These are phyloP conservation scores for Coemansia sp. DNA, from an alignment of 192 early-diverging fungal genomes.

Conservation along the genomic window DNA sequence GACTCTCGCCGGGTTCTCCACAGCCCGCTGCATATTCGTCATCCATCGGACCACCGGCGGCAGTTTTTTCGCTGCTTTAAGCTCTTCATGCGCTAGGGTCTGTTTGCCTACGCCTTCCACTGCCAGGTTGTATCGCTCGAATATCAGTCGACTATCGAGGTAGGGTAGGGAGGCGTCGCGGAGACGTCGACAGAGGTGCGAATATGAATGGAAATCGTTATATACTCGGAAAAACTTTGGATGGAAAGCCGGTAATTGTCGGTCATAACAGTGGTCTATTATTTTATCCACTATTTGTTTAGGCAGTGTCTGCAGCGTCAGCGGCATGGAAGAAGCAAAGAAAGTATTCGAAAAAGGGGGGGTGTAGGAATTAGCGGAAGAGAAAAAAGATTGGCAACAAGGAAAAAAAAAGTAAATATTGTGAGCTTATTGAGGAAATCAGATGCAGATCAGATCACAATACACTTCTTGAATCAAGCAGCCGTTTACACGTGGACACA, in stretches of 20 bases:
- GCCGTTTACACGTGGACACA: not conserved
- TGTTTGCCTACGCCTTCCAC: conserved; percentile 19
- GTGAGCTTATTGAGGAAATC: not conserved
- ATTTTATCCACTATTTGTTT: conserved; percentile 34
- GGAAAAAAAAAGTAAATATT: not conserved
- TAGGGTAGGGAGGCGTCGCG: conserved; percentile 20
- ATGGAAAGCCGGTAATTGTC: conserved; percentile 11
- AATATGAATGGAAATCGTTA: conserved; percentile 13
- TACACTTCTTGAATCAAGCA: not conserved
- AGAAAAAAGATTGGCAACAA: not conserved
- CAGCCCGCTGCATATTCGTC: conserved; percentile 16
- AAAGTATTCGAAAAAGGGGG: not conserved
- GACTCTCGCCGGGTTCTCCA: not conserved
- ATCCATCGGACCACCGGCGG: conserved; percentile 22
- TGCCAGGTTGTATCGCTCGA: conserved; percentile 38
- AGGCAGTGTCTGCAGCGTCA: conserved; percentile 35
- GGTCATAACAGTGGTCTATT: conserved; percentile 22
- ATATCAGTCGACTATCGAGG: conserved; percentile 23
- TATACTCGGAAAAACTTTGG: conserved; percentile 31
- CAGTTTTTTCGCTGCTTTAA: conserved; percentile 22
- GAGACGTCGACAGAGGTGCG: conserved; percentile 22
- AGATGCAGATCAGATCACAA: conserved; percentile 2
- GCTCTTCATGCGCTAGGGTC: conserved; percentile 22
- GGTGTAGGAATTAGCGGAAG: not conserved
- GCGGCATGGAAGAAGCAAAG: conserved; percentile 12